Evolutionary conservation across 768 basidiomycete genomes (phyloP).

Genomic region (Termitomyces sp.): DNA sequence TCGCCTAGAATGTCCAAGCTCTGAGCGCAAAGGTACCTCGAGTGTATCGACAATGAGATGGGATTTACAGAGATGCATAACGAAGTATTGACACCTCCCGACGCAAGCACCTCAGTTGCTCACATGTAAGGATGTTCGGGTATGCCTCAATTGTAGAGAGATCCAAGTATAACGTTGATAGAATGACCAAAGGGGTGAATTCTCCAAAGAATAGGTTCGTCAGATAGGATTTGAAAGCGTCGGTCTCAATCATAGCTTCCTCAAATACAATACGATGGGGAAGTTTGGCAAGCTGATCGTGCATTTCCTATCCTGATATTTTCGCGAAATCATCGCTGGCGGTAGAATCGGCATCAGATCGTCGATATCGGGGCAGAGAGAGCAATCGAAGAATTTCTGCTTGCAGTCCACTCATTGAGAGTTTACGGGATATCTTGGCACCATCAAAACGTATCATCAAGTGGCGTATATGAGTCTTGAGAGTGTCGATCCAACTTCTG

Average conservation of each 20-base stretch:
- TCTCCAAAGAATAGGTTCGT: slow-evolving; percentile 28
- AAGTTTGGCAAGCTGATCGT: slow-evolving; percentile 24
- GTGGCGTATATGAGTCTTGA: slow-evolving; percentile 34
- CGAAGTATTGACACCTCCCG: no score
- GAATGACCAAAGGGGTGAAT: no score
- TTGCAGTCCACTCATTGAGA: slow-evolving; percentile 40
- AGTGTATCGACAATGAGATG: no score
- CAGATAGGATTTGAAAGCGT: slow-evolving; percentile 27
- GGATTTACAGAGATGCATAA: no score
- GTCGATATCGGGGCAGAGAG: slow-evolving; percentile 5
- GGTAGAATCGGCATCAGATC: neutral
- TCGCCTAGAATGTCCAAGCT: no score
- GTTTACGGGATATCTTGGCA: slow-evolving; percentile 32
- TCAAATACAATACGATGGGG: slow-evolving; percentile 39
- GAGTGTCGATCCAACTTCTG: slow-evolving; percentile 28
- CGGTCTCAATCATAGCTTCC: slow-evolving; percentile 26
- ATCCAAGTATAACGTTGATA: no score
- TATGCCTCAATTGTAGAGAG: no score
- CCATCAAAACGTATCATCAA: slow-evolving; percentile 30
- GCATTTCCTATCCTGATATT: slow-evolving; percentile 33
- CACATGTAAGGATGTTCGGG: no score
- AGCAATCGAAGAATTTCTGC: slow-evolving; percentile 30
- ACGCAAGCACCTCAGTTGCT: no score
- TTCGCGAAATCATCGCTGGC: slow-evolving; percentile 19
- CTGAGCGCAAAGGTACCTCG: no score